phyloP scores from a whole-genome alignment of 83 land plant species.

The Picea engelmannii region DNA sequence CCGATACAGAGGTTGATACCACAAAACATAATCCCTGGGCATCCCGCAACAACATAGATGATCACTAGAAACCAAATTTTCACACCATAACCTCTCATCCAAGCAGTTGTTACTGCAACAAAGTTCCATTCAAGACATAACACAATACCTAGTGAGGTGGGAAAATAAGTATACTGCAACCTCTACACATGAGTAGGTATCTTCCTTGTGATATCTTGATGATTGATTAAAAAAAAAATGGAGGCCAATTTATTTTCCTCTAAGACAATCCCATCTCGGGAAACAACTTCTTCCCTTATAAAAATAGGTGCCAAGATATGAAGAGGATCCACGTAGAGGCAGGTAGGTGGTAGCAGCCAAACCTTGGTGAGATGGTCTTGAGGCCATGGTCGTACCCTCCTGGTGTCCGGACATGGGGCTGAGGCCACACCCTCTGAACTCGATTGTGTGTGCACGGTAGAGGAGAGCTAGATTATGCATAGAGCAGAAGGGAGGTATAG shows the following conservation, averaged over 20 bases:
- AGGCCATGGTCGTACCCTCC: too few relatives aligned
- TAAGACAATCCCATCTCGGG: conserved; percentile 86
- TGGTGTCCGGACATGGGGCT: too few relatives aligned
- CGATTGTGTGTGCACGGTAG: too few relatives aligned
- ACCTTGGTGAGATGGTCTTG: too few relatives aligned
- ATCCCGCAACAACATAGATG: conserved; percentile 72
- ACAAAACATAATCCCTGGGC: conserved; percentile 82
- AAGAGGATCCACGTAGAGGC: too few relatives aligned
- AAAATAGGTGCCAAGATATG: too few relatives aligned
- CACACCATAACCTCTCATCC: conserved; percentile 71
- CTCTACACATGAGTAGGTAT: conserved; percentile 82
- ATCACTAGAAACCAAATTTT: conserved; percentile 82
- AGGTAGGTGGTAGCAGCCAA: too few relatives aligned
- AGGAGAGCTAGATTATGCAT: too few relatives aligned
- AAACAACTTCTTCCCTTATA: conserved; percentile 83
- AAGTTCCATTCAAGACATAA: conserved; percentile 72
- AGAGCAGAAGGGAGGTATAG: too few relatives aligned
- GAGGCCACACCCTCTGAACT: too few relatives aligned
- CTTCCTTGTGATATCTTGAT: conserved; percentile 91
- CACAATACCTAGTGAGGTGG: conserved; percentile 78
- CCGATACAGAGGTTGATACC: conserved; percentile 93
- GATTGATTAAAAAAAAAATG: conserved; percentile 74
- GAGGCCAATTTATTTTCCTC: conserved; percentile 95
- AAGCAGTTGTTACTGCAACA: conserved; percentile 69
- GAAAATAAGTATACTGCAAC: conserved; percentile 83